These are phyloP conservation scores for Lachnellula subtilissima DNA, from an alignment of 2,329 filamentous ascomycete genomes.

Conservation along the genomic window DNA sequence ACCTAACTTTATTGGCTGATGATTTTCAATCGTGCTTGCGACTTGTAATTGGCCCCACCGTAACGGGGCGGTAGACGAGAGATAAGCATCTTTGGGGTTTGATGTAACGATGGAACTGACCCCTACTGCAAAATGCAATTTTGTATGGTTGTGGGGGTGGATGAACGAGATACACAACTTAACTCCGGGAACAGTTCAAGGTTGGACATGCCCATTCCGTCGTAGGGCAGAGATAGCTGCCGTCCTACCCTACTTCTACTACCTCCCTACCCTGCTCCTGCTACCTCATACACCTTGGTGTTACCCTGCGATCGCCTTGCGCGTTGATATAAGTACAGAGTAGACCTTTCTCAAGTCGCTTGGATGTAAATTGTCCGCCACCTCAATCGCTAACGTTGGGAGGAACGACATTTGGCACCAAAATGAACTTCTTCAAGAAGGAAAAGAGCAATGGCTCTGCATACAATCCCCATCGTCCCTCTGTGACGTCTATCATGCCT, in stretches of 20 bases:
- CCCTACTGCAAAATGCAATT: background rate
- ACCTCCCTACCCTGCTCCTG: conserved; percentile 2
- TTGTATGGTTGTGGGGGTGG: background rate
- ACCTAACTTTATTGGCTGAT: background rate
- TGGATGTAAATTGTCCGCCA: too few relatives aligned
- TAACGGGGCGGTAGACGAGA: background rate
- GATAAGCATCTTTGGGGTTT: conserved; percentile 2
- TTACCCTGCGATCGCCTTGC: background rate
- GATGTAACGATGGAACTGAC: background rate
- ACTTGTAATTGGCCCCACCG: background rate
- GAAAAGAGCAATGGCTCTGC: conserved; percentile 7
- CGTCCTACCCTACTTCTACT: too few relatives aligned
- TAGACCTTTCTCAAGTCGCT: background rate
- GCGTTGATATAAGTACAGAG: background rate
- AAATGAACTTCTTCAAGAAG: conserved; percentile 4
- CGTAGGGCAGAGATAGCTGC: conserved; percentile 13
- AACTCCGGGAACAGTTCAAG: conserved; percentile 4
- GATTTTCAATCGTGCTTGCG: background rate
- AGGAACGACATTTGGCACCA: background rate
- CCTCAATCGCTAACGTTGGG: background rate
- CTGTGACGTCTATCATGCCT: conserved; percentile 47
- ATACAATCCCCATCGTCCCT: conserved; percentile 19
- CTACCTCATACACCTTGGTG: background rate
- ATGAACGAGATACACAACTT: conserved; percentile 8
- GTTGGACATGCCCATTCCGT: conserved; percentile 16